Conservation (phyloP, 495 filamentous ascomycete genomes). For the Penicillium herquei region DNA sequence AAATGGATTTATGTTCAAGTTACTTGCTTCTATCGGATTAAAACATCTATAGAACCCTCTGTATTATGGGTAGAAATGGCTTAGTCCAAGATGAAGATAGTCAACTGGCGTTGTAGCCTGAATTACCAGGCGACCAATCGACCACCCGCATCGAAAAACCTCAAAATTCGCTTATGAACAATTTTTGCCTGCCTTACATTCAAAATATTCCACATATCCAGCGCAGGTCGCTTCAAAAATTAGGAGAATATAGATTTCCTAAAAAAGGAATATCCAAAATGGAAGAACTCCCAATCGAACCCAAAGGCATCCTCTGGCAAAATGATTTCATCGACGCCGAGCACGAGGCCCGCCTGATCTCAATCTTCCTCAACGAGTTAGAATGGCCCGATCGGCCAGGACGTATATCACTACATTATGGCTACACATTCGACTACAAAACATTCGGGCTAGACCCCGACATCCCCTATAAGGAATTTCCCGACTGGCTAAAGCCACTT, state of each 20-base stretch:
- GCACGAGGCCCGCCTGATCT: slow-evolving; percentile 35
- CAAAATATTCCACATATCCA: too few relatives aligned
- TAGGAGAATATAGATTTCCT: background rate
- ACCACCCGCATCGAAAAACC: background rate
- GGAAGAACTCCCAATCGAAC: slow-evolving; percentile 29
- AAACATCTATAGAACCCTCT: too few relatives aligned
- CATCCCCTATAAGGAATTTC: slow-evolving; percentile 41
- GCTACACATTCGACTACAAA: slow-evolving; percentile 46
- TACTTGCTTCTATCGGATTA: too few relatives aligned
- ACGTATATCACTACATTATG: slow-evolving; percentile 40
- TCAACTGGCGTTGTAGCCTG: too few relatives aligned
- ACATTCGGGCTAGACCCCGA: slow-evolving; percentile 40
- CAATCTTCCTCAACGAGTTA: slow-evolving; percentile 31
- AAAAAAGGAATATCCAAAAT: slow-evolving; percentile 11
- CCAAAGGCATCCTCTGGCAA: slow-evolving; percentile 33
- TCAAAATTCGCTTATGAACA: background rate
- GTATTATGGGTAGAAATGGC: too few relatives aligned
- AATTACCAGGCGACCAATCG: background rate
- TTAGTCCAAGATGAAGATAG: too few relatives aligned
- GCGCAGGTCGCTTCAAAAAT: too few relatives aligned
- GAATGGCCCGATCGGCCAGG: slow-evolving; percentile 38
- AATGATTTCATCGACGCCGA: slow-evolving; percentile 31
- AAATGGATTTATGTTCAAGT: too few relatives aligned
- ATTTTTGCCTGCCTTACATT: too few relatives aligned
- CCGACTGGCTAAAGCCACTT: slow-evolving; percentile 36